Evolutionary conservation across 768 basidiomycete species (phyloP), one percentile per base, ranked within the genome.

Genomic region (Suillus fuscotomentosus): DNA sequence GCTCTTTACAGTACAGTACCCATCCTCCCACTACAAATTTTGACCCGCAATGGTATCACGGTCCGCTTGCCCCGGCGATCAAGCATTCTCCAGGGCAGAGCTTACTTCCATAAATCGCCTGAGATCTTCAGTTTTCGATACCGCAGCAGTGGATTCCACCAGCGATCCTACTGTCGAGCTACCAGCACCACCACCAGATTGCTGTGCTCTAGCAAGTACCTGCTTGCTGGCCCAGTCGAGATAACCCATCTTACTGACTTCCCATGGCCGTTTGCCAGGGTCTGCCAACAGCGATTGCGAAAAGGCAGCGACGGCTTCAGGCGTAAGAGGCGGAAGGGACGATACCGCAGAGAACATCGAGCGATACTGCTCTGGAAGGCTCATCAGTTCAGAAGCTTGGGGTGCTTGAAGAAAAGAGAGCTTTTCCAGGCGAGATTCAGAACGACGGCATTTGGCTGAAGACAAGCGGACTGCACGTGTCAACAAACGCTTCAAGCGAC

Each of bases 221-320:
- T 86, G 84, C 22, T 79, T 78, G 1, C 87, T 78, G 0, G 89
- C 92, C 94, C 94, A 95, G 65, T 87, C 86, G 5, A 89, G 71
- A 73, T 95, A 95, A 5, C 91, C 92, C 1, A 83, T 81, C 71
- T 85, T 84, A 73, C 84, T 87, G 43, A 86, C 84, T 76, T 94
- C 91, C 92, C 93, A 95, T 11, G 83, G 83, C 47, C 87, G 84
- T 72, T 91, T 91, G 0, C 90, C 87, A 0, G 87, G 85, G 63
- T 87, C 84, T 4, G 80, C 69, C 31, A 78, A 71, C 4, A 71
- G 73, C 17, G 68, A 31, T 38, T 69, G 70, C 31, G 73, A 73
- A 54, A 79, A 66, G 47, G 81, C 75, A 41, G 79, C 70, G 27
- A 80, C 73, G 11, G 78, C 72, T 31, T 80, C 73, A 9, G 82